A percentile compares a stretch with the other conserved stretches of the same genome.
Conservation (phyloP, 306 rosid genomes). For the Malus sieversii region DNA sequence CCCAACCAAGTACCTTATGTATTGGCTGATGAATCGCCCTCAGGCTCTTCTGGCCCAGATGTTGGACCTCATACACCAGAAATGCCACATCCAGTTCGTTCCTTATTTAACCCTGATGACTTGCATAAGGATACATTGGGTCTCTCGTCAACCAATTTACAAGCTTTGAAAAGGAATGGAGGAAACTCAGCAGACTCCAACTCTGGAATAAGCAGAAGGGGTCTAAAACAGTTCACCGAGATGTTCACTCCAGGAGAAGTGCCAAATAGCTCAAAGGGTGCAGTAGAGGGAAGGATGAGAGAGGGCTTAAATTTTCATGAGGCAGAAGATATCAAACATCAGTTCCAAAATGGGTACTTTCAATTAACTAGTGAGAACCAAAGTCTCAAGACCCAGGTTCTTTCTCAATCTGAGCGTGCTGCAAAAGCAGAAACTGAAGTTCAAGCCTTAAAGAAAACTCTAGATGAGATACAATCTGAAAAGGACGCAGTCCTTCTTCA, state of each 20-base stretch:
- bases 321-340: conserved; percentile 14
- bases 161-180: conserved; percentile 25
- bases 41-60: conserved; percentile 50
- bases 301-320: conserved; percentile 10
- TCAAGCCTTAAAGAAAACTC: conserved; percentile 50
- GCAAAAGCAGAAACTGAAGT: conserved; percentile 55
- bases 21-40: conserved; percentile 54
- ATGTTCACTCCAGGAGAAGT: conserved; percentile 27
- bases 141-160: conserved; percentile 32
- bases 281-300: conserved; percentile 9
- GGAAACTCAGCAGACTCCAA: conserved; percentile 35
- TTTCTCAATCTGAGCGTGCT: conserved; percentile 41
- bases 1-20: conserved; percentile 65
- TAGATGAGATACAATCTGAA: conserved; percentile 59
- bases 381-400: conserved; percentile 27
- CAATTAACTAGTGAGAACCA: conserved; percentile 42
- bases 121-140: conserved; percentile 47
- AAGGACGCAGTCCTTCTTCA: conserved; percentile 68
- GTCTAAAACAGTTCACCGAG: conserved; percentile 66
- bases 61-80: conserved; percentile 53
- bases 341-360: conserved; percentile 19
- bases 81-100: conserved; percentile 39
- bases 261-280: conserved; percentile 13
- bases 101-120: conserved; percentile 44
- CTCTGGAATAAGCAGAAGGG: conserved; percentile 44